phyloP scores from a whole-genome alignment of 2,329 filamentous ascomycete species.

The Aspergillus fijiensis region DNA sequence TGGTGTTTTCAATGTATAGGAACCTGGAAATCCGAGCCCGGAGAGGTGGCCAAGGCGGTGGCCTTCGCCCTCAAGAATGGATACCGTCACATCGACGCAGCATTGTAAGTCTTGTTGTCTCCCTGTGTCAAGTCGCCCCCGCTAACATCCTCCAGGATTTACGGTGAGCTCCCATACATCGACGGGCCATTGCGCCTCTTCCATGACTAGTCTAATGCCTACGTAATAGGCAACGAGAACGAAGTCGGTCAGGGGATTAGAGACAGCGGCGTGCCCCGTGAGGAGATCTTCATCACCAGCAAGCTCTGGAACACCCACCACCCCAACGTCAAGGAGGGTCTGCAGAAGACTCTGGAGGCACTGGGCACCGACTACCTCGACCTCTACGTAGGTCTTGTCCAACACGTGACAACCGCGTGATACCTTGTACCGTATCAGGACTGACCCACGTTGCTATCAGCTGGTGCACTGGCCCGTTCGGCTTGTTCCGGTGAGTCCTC shows the following conservation, averaged over 20 bases:
- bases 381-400: constrained; percentile 30
- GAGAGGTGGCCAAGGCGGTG: constrained; percentile 34
- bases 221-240: no score
- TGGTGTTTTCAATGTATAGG: constrained; percentile 14
- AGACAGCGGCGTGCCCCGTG: no score
- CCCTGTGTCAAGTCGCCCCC: no score
- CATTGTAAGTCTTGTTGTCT: constrained; percentile 26
- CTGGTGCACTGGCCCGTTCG: constrained; percentile 48
- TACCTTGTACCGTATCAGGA: not conserved
- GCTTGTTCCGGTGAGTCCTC: constrained; percentile 1
- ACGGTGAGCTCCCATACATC: constrained; percentile 50
- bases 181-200: not conserved
- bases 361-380: constrained; percentile 44
- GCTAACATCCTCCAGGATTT: constrained; percentile 8
- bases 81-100: constrained; percentile 41
- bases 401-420: not conserved
- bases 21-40: constrained; percentile 38
- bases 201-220: no score
- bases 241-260: no score
- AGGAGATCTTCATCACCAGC: not conserved
- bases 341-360: constrained; percentile 41
- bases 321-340: constrained; percentile 56
- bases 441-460: not conserved
- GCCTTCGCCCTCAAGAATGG: constrained; percentile 36
- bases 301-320: constrained; percentile 67